Evolutionary conservation across 345 rosid genomes (phyloP).

Genomic region (Aegle marmelos): DNA sequence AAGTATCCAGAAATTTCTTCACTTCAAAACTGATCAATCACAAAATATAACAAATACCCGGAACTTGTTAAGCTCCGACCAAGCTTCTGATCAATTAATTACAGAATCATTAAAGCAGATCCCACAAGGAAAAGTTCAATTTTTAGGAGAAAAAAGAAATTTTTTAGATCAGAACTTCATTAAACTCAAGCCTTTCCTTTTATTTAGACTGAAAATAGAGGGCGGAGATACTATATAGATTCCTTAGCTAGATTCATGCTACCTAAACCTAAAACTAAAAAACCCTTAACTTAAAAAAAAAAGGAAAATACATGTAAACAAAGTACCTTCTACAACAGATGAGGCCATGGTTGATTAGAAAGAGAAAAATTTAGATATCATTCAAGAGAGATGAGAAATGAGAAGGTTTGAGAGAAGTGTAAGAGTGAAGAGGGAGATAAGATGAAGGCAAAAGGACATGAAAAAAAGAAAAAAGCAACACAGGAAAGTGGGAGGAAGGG

Average conservation of each 20-base stretch:
- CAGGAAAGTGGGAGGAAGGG: conserved; percentile 15
- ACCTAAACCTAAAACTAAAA: not conserved
- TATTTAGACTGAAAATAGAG: not conserved
- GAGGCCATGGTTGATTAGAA: conserved; percentile 27
- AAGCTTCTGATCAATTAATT: conserved; percentile 6
- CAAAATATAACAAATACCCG: conserved; percentile 1
- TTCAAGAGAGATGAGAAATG: not conserved
- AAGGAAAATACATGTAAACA: not conserved
- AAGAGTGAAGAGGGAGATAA: not conserved
- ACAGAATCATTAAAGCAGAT: not conserved
- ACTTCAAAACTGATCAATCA: conserved; percentile 18
- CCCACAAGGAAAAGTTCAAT: not conserved
- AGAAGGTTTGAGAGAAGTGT: not conserved
- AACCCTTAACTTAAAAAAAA: not conserved
- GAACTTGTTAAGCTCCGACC: not conserved
- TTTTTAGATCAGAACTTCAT: not conserved
- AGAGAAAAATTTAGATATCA: not conserved
- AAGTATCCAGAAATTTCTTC: conserved; percentile 1
- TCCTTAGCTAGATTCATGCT: not conserved
- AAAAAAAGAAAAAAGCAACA: not conserved
- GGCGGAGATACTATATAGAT: not conserved
- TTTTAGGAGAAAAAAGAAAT: not conserved
- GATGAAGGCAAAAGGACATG: not conserved
- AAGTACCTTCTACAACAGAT: conserved; percentile 32
- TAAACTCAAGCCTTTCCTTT: not conserved